These are phyloP conservation scores for Exophiala spinifera DNA, from an alignment of 2,329 filamentous ascomycete genomes.

Conservation along the genomic window DNA sequence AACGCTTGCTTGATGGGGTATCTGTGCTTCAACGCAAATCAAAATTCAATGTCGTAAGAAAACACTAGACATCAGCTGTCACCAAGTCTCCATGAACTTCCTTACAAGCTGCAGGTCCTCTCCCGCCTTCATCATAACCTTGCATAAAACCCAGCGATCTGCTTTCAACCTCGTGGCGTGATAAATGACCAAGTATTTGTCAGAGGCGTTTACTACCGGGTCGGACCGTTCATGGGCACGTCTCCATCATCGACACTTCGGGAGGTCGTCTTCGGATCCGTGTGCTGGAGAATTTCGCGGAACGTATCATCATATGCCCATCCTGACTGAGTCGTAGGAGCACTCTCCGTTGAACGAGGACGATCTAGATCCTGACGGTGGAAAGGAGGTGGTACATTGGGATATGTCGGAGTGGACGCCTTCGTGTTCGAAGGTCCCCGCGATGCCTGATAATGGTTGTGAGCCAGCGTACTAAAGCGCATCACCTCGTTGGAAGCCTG, in stretches of 20 bases:
- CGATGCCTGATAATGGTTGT: background rate
- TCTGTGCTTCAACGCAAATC: background rate
- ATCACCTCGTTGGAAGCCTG: background rate
- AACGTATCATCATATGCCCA: constrained; percentile 13
- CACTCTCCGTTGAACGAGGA: background rate
- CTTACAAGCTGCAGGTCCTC: too few species aligned
- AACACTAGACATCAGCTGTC: background rate
- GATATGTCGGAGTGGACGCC: background rate
- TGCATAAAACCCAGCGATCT: background rate
- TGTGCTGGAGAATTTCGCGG: background rate
- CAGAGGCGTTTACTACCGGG: background rate
- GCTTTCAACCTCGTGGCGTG: background rate
- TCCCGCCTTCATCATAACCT: background rate
- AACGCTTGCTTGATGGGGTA: background rate
- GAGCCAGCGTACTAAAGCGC: background rate
- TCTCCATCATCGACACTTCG: background rate
- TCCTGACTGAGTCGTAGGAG: background rate
- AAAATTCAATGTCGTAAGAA: background rate
- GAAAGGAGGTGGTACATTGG: too few species aligned
- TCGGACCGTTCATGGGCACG: background rate
- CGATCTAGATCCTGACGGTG: background rate
- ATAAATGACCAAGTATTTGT: background rate
- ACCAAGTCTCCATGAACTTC: too few species aligned
- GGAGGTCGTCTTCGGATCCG: background rate
- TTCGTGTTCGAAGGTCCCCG: background rate